Percentiles rank a stretch among this genome's conserved stretches.
Evolutionary conservation across 164 flowering plant species (phyloP).

Genomic region (Umbilicus rupestris): DNA sequence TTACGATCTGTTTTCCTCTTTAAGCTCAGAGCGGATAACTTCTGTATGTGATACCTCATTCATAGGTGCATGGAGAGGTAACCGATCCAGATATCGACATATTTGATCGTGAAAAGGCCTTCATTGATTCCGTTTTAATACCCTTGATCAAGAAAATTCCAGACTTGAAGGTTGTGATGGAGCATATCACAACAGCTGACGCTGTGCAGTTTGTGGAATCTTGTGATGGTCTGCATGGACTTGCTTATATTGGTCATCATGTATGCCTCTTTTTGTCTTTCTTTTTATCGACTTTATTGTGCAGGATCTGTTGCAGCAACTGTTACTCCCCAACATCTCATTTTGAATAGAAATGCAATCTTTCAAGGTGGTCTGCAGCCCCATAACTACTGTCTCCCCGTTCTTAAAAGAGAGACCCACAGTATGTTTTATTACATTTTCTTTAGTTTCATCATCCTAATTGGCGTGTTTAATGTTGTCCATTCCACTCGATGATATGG

Average conservation of each 20-base stretch:
- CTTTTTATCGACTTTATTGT: neutral
- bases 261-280: neutral
- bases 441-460: neutral
- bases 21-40: neutral
- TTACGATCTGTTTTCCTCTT: neutral
- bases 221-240: constrained; percentile 51
- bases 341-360: constrained; percentile 79
- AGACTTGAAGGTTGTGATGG: constrained; percentile 85
- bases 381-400: constrained; percentile 95
- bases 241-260: neutral
- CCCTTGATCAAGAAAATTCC: constrained; percentile 77
- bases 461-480: neutral
- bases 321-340: constrained; percentile 95
- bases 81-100: constrained; percentile 74
- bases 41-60: neutral
- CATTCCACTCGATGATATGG: neutral
- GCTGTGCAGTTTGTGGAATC: constrained; percentile 87
- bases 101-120: constrained; percentile 92
- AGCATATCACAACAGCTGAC: constrained; percentile 85
- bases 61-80: constrained; percentile 96
- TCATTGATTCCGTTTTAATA: constrained; percentile 66
- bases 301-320: constrained; percentile 88
- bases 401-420: constrained; percentile 86
- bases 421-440: constrained; percentile 33
- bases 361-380: constrained; percentile 97